phyloP scores from a whole-genome alignment of 176 grass and related monocot species.

The Coix lacrymajobi region DNA sequence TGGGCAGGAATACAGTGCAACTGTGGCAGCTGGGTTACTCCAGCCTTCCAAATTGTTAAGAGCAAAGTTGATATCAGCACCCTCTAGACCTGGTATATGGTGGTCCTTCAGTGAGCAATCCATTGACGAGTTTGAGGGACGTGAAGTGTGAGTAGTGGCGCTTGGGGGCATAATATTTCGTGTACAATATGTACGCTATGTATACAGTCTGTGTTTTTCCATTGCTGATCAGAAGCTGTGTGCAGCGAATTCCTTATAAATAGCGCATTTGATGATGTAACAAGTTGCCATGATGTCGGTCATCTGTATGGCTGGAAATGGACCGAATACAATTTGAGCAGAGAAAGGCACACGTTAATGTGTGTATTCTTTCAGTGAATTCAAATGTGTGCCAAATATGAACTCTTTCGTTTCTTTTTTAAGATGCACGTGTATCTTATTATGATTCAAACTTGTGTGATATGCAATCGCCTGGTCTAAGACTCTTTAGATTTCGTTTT shows the following conservation, averaged over 20 bases:
- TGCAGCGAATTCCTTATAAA: neutral
- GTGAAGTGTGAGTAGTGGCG: neutral
- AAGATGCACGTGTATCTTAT: neutral
- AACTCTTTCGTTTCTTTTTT: neutral
- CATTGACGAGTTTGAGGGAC: neutral
- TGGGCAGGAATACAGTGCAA: slow-evolving; percentile 95
- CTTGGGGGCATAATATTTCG: neutral
- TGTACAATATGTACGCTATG: neutral
- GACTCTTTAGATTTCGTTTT: too few species aligned
- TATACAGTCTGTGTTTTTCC: neutral
- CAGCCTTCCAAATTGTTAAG: slow-evolving; percentile 89
- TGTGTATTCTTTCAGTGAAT: neutral
- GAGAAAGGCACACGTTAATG: neutral
- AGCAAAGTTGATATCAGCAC: slow-evolving; percentile 85
- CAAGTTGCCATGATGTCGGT: neutral
- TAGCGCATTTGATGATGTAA: neutral
- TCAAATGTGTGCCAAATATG: neutral
- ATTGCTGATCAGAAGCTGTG: neutral
- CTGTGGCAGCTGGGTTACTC: slow-evolving; percentile 89
- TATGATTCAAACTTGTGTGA: neutral
- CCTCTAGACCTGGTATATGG: neutral
- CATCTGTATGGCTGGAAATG: neutral
- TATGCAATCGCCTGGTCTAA: too few species aligned
- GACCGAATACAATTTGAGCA: neutral
- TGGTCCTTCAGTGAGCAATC: neutral